Conservation (phyloP, 805 yeast genomes). For the Yarrowia sp. region DNA sequence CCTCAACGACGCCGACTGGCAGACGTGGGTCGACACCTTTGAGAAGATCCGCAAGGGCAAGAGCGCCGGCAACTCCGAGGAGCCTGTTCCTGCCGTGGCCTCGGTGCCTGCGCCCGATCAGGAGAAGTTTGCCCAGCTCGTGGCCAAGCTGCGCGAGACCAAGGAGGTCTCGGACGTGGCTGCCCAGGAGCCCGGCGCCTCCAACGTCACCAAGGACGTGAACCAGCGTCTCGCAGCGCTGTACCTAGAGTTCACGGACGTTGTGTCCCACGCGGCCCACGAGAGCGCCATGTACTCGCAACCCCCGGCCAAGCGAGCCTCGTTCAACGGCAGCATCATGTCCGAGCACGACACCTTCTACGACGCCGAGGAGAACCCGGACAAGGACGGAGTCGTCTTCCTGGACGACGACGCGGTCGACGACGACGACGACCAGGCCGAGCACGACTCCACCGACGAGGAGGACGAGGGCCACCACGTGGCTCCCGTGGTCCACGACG, state of each 20-base stretch:
- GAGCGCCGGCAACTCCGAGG: background rate
- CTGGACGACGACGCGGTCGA: conserved; percentile 31
- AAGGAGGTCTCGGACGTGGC: conserved; percentile 21
- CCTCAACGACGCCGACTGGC: conserved; percentile 59
- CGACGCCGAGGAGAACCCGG: conserved; percentile 30
- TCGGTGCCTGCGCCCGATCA: background rate
- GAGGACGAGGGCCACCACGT: conserved; percentile 29
- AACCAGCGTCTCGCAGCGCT: conserved; percentile 3
- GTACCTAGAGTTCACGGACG: conserved; percentile 11
- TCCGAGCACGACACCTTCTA: conserved; percentile 32
- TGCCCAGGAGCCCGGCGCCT: conserved; percentile 4
- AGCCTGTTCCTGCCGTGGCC: background rate
- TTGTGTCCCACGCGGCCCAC: background rate
- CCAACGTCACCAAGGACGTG: conserved; percentile 1
- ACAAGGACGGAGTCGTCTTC: conserved; percentile 31
- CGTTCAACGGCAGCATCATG: conserved; percentile 30
- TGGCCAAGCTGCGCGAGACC: conserved; percentile 19
- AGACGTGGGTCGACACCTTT: conserved; percentile 79
- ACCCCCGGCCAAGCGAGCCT: conserved; percentile 25
- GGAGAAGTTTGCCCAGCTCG: conserved; percentile 10
- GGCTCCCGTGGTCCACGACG: conserved; percentile 27
- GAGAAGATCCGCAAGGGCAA: conserved; percentile 42
- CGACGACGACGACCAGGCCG: conserved; percentile 31
- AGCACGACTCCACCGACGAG: conserved; percentile 27
- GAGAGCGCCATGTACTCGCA: conserved; percentile 8